A percentile compares a stretch with the other conserved stretches of the same genome.
These are phyloP conservation scores for Saturnispora hagleri DNA, from an alignment of 805 yeast genomes.

Conservation along the genomic window DNA sequence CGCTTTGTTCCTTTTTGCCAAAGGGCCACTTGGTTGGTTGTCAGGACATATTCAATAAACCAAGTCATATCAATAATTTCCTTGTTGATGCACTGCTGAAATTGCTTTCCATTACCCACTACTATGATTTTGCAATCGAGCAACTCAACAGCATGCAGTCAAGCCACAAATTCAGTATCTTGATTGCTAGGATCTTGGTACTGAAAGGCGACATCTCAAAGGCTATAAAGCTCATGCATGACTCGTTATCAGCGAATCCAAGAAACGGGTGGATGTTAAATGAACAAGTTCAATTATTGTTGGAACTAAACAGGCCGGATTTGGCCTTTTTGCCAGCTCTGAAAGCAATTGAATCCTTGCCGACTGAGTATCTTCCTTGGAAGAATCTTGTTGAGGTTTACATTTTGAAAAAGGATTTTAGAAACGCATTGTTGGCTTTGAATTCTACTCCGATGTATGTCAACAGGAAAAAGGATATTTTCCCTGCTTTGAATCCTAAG, in stretches of 20 bases:
- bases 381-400: constrained; percentile 51
- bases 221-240: constrained; percentile 38
- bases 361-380: constrained; percentile 74
- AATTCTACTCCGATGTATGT: constrained; percentile 70
- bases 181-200: constrained; percentile 35
- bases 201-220: constrained; percentile 36
- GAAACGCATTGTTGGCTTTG: constrained; percentile 53
- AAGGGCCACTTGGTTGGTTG: constrained; percentile 41
- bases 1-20: constrained; percentile 37
- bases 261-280: constrained; percentile 50
- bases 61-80: constrained; percentile 37
- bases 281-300: constrained; percentile 56
- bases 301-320: constrained; percentile 42
- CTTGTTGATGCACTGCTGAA: constrained; percentile 43
- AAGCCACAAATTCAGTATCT: constrained; percentile 22
- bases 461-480: constrained; percentile 36
- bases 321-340: constrained; percentile 52
- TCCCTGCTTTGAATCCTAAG: constrained; percentile 35
- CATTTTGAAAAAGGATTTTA: constrained; percentile 44
- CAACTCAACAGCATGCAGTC: constrained; percentile 24
- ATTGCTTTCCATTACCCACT: constrained; percentile 30
- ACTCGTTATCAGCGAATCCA: constrained; percentile 32
- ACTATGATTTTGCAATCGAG: constrained; percentile 32
- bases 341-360: constrained; percentile 56
- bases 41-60: constrained; percentile 24